A percentile compares a stretch with the other conserved stretches of the same genome.
Evolutionary conservation across 2,329 filamentous ascomycete genomes (phyloP).

Genomic region (Daldinia sp.): DNA sequence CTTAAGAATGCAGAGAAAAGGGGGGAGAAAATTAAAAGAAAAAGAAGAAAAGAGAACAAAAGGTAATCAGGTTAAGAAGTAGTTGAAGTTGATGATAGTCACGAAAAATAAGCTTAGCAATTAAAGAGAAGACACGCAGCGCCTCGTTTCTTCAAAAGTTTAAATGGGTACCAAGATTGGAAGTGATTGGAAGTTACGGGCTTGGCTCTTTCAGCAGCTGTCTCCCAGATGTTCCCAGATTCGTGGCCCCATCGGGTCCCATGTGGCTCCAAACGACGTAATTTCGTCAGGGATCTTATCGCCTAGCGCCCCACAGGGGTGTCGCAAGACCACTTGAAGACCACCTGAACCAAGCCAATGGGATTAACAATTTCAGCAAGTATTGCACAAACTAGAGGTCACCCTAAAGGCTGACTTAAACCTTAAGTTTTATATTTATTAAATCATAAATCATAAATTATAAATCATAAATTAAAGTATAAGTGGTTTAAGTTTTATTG

Average conservation of each 20-base stretch:
- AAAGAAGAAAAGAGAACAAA: constrained; percentile 23
- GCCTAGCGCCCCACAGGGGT: constrained; percentile 9
- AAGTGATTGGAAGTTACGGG: constrained; percentile 17
- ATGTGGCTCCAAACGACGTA: constrained; percentile 41
- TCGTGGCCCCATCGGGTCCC: constrained; percentile 18
- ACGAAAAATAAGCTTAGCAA: constrained; percentile 37
- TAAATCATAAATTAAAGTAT: no score
- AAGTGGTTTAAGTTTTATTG: no score
- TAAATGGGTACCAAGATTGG: constrained; percentile 29
- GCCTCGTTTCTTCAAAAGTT: constrained; percentile 29
- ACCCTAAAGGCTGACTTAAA: no score
- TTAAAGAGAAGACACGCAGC: constrained; percentile 38
- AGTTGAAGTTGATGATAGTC: constrained; percentile 37
- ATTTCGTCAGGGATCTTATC: constrained; percentile 35
- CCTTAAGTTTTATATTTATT: no score
- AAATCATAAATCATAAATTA: no score
- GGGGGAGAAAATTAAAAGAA: constrained; percentile 43
- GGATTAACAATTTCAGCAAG: constrained; percentile 8
- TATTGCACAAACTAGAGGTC: constrained; percentile 30
- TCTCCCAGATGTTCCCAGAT: constrained; percentile 33
- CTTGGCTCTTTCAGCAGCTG: constrained; percentile 25
- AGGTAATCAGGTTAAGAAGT: constrained; percentile 40
- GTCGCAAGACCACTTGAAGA: constrained; percentile 15
- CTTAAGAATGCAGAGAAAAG: not conserved
- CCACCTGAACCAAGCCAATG: constrained; percentile 22